A percentile compares a stretch with the other conserved stretches of the same genome.
These are phyloP conservation scores for Mycena galericulata DNA, from an alignment of 768 basidiomycete genomes.

Conservation along the genomic window DNA sequence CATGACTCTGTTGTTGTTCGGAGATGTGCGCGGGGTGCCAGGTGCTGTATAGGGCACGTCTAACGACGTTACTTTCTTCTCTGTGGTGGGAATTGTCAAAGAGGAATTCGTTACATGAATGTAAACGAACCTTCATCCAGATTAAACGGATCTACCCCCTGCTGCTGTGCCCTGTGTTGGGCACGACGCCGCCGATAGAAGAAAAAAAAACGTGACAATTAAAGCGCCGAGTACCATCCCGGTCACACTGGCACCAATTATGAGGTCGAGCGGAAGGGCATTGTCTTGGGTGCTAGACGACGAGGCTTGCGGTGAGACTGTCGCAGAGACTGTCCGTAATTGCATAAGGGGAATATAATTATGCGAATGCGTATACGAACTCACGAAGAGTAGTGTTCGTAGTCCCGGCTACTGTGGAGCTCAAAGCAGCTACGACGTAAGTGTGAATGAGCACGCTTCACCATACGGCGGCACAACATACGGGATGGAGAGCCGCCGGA, in stretches of 20 bases:
- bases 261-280: conserved; percentile 3
- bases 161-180: conserved; percentile 3
- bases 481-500: neutral
- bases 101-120: neutral
- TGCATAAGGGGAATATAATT: neutral
- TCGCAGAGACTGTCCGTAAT: conserved; percentile 1
- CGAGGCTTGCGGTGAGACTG: neutral
- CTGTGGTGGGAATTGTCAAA: neutral
- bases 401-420: neutral
- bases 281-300: neutral
- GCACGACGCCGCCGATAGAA: conserved; percentile 20
- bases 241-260: conserved; percentile 22
- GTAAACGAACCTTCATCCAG: conserved; percentile 13
- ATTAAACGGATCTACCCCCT: neutral
- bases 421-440: neutral
- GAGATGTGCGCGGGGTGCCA: neutral
- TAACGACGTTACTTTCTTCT: neutral
- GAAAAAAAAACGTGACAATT: conserved; percentile 10
- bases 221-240: conserved; percentile 27
- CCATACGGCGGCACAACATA: neutral
- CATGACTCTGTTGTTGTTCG: conserved; percentile 6
- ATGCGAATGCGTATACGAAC: neutral
- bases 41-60: neutral
- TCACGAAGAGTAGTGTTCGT: conserved; percentile 2
- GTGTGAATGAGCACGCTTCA: neutral